Percentiles rank a stretch among this genome's conserved stretches.
Evolutionary conservation across 2,329 filamentous ascomycete genomes (phyloP).

Genomic region (Zymoseptoria crescenta): DNA sequence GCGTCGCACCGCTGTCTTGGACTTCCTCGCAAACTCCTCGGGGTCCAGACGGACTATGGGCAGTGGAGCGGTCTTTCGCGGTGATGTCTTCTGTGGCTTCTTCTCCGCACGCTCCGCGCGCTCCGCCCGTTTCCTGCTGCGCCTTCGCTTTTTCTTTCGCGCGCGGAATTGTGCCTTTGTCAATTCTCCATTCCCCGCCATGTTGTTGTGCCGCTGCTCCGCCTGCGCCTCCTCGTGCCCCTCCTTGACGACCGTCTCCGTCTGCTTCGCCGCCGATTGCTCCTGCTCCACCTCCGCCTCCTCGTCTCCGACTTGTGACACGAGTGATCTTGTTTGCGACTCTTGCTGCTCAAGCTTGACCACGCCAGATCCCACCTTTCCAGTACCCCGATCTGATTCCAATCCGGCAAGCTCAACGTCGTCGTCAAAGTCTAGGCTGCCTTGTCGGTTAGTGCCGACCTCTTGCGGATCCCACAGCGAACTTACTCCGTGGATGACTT

Average conservation of each 20-base stretch:
- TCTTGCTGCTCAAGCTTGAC: neutral
- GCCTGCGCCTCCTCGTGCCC: neutral
- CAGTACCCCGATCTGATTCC: neutral
- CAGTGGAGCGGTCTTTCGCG: neutral
- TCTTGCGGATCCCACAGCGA: neutral
- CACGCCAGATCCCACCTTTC: neutral
- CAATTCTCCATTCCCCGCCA: neutral
- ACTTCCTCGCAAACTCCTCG: neutral
- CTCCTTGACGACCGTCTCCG: neutral
- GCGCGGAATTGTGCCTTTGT: neutral
- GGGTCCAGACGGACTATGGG: neutral
- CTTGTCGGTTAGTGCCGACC: neutral
- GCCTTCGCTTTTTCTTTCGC: neutral
- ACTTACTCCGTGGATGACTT: conserved; percentile 5
- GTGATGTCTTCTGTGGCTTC: neutral
- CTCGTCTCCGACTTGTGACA: neutral
- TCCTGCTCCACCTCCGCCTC: neutral
- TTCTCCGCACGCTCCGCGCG: neutral
- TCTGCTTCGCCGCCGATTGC: neutral
- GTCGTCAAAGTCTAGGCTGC: neutral
- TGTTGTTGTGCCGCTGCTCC: neutral
- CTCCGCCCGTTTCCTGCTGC: neutral
- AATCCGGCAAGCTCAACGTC: neutral
- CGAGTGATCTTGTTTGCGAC: neutral
- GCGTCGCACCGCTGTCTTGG: neutral